Conservation (phyloP, 2,329 filamentous ascomycete genomes). For the Pseudodiploospora longispora region DNA sequence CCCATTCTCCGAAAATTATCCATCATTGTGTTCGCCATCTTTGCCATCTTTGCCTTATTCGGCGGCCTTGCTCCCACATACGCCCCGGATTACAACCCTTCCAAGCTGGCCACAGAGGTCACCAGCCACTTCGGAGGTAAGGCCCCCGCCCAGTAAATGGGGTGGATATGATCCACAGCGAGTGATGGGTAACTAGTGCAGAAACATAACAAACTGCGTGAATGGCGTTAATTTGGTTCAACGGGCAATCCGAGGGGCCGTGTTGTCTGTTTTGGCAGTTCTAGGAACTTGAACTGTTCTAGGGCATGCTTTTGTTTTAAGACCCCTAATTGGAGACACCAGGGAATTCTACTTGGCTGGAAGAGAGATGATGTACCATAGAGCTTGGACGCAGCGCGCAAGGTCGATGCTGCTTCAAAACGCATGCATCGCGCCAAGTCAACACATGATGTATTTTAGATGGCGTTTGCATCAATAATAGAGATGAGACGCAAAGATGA, state of each 20-base stretch:
- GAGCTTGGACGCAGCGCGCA: slow-evolving; percentile 29
- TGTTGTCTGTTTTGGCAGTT: slow-evolving; percentile 12
- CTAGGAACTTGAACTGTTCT: slow-evolving; percentile 15
- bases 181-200: not conserved
- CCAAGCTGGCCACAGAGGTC: slow-evolving; percentile 39
- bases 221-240: slow-evolving; percentile 16
- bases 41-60: slow-evolving; percentile 63
- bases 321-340: slow-evolving; percentile 22
- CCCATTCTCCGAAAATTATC: slow-evolving; percentile 72
- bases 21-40: slow-evolving; percentile 54
- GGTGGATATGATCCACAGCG: too few relatives aligned
- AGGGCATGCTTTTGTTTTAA: slow-evolving; percentile 17
- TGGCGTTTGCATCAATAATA: slow-evolving; percentile 24
- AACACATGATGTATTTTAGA: slow-evolving; percentile 34
- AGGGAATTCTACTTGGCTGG: slow-evolving; percentile 19
- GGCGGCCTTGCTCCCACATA: slow-evolving; percentile 57
- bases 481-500: slow-evolving; percentile 32
- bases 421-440: slow-evolving; percentile 28
- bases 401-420: slow-evolving; percentile 22
- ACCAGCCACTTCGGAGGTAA: slow-evolving; percentile 37
- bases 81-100: slow-evolving; percentile 45
- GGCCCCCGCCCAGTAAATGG: slow-evolving; percentile 7
- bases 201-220: slow-evolving; percentile 6
- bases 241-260: slow-evolving; percentile 23
- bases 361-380: slow-evolving; percentile 25